These are phyloP conservation scores for Scheffersomyces segobiensis DNA, from an alignment of 1,139 yeast species.

Conservation along the genomic window DNA sequence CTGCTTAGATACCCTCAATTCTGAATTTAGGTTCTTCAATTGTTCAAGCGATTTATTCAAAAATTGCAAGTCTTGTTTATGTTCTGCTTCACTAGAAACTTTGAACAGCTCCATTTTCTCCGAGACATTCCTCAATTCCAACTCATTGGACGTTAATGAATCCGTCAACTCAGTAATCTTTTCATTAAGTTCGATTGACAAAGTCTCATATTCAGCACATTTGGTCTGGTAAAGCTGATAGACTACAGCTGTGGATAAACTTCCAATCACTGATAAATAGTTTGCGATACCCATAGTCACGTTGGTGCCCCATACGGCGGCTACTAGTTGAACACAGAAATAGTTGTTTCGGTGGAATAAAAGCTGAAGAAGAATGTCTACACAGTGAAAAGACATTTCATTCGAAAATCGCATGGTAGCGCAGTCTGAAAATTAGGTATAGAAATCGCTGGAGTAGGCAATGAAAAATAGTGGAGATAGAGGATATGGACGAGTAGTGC, in stretches of 20 bases:
- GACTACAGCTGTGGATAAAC: slow-evolving; percentile 24
- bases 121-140: slow-evolving; percentile 8
- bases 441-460: neutral
- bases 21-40: slow-evolving; percentile 7
- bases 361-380: too few species aligned
- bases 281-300: slow-evolving; percentile 13
- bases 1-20: slow-evolving; percentile 6
- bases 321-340: neutral
- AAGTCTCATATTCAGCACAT: slow-evolving; percentile 19
- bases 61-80: slow-evolving; percentile 4
- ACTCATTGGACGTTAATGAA: slow-evolving; percentile 10
- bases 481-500: neutral
- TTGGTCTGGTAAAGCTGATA: slow-evolving; percentile 28
- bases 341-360: too few species aligned
- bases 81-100: slow-evolving; percentile 5
- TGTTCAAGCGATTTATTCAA: slow-evolving; percentile 8
- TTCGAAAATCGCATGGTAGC: neutral
- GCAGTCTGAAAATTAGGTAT: neutral
- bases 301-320: neutral
- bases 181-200: slow-evolving; percentile 14
- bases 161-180: slow-evolving; percentile 12
- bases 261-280: slow-evolving; percentile 25
- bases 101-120: slow-evolving; percentile 5
- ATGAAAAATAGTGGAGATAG: neutral
- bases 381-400: neutral